Base-by-base conservation (phyloP, 2,329 filamentous ascomycete genomes). In the Neopestalotiopsis sp. region DNA sequence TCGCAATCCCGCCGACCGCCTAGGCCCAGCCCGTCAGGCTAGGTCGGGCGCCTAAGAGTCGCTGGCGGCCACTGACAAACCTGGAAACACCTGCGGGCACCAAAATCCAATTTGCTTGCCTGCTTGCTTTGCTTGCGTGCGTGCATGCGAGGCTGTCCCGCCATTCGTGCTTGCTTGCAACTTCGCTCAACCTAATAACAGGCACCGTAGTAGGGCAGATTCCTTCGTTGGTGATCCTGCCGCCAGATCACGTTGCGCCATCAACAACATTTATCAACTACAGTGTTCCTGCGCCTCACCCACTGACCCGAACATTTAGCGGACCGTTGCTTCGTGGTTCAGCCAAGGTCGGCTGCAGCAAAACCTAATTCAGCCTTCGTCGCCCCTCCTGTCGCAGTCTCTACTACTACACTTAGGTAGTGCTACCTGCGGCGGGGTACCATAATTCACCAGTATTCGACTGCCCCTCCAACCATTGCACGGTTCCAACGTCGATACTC, bases 391-490 rank as follows among this genome's bases (percentile, higher is more conserved):
- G 45, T 53, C 45, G 45, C 45, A 34, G 30, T 53, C 32, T 67
- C 28, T 42, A 17, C 32, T 24, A 34, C n/a, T 14, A 45, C 61
- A 14, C 17, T 53, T 20, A 17, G 45, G 17, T 53, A 53, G 45
- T 53, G 59, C 34, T 38, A 38, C 34, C 10, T 38, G 34, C 30
- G 53, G 65, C 65, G 65, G 65, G 65, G 65, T 67, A 66, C 20
- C 38, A 49, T 49, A 38, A 30, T 17, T 17, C n/a, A 24, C 12
- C 62, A 17, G 38, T 24, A n/a, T 34, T n/a, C 14, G 5, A 32
- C 38, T 30, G 28, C 65, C 49, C 62, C 62, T 68, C 65, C 65
- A 66, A 32, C 57, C n/a, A 57, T 34, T 20, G 38, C 14, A 42
- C 7, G 32, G 38, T 66, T 32, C 45, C 62, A 38, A 20, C 61